Evolutionary conservation across 2,329 filamentous ascomycete genomes (phyloP).

Genomic region (Aureobasidium sp.): DNA sequence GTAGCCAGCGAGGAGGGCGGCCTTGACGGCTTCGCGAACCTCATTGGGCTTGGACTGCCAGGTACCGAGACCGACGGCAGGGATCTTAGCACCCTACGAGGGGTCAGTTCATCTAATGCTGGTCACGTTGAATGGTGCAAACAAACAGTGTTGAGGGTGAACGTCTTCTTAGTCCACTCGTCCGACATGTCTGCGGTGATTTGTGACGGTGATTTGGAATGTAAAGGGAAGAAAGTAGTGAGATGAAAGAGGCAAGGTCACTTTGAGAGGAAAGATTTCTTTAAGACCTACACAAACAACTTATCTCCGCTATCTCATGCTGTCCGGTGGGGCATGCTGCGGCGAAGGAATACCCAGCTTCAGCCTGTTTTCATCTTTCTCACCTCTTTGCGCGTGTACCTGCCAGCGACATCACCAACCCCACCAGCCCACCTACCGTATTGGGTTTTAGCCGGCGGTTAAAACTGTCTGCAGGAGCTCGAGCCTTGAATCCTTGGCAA

Average conservation of each 20-base stretch:
- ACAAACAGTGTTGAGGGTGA: conserved; percentile 49
- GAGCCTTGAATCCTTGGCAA: background rate
- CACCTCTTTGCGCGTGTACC: conserved; percentile 6
- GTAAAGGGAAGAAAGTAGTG: conserved; percentile 3
- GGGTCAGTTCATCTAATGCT: conserved; percentile 23
- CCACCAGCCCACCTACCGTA: conserved; percentile 3
- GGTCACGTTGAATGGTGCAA: background rate
- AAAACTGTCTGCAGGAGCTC: background rate
- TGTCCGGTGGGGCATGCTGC: background rate
- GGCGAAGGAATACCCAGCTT: background rate
- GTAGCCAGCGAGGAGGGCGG: conserved; percentile 29
- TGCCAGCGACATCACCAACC: background rate
- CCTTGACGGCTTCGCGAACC: conserved; percentile 64
- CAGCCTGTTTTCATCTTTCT: conserved; percentile 7
- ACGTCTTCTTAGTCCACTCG: conserved; percentile 36
- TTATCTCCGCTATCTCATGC: conserved; percentile 5
- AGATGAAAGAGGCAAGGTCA: background rate
- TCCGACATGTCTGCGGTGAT: conserved; percentile 21
- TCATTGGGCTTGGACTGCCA: conserved; percentile 68
- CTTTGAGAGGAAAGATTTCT: background rate
- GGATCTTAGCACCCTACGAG: conserved; percentile 71
- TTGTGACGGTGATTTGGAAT: background rate
- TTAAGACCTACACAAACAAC: conserved; percentile 5
- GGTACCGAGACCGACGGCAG: conserved; percentile 67
- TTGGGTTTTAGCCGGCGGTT: conserved; percentile 5